phyloP scores from a whole-genome alignment of 1,284 basidiomycete genomes.

The Leucoagaricus sp. region DNA sequence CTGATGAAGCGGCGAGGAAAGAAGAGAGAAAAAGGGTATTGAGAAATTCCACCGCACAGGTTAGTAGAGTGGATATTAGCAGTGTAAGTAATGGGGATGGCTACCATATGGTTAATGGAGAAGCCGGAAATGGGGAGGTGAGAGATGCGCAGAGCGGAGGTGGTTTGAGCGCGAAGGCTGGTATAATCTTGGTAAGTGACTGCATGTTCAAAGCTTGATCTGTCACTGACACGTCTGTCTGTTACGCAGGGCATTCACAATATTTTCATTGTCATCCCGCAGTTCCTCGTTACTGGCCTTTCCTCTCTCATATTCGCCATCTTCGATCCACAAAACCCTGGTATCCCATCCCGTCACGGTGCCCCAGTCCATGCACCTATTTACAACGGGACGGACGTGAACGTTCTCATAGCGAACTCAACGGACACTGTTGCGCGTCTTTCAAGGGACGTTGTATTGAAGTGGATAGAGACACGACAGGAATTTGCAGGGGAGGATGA shows the following conservation, averaged over 20 bases:
- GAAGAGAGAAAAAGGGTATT: slow-evolving; percentile 35
- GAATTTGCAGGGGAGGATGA: slow-evolving; percentile 5
- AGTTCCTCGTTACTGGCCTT: slow-evolving; percentile 70
- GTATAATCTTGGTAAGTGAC: slow-evolving; percentile 78
- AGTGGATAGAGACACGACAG: slow-evolving; percentile 19
- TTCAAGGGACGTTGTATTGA: slow-evolving; percentile 1
- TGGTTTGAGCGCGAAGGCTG: slow-evolving; percentile 74
- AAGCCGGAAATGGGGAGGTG: slow-evolving; percentile 16
- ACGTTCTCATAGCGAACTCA: slow-evolving; percentile 14
- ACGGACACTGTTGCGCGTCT: slow-evolving; percentile 6
- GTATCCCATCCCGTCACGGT: slow-evolving; percentile 39
- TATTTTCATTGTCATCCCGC: slow-evolving; percentile 81
- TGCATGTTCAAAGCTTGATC: background rate
- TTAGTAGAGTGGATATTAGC: slow-evolving; percentile 38
- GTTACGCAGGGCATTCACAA: slow-evolving; percentile 88
- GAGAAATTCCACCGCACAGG: slow-evolving; percentile 46
- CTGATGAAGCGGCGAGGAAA: slow-evolving; percentile 29
- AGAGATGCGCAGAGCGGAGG: slow-evolving; percentile 12
- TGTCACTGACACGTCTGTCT: slow-evolving; percentile 4
- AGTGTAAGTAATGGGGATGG: slow-evolving; percentile 4
- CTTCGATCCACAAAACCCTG: slow-evolving; percentile 58
- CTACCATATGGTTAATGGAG: slow-evolving; percentile 23
- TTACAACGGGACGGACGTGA: slow-evolving; percentile 25
- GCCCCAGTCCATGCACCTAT: slow-evolving; percentile 27
- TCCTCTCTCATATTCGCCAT: slow-evolving; percentile 69